These are phyloP conservation scores for Paramecium octaurelia DNA, from an alignment of 73 alveolate genomes.

Conservation along the genomic window DNA sequence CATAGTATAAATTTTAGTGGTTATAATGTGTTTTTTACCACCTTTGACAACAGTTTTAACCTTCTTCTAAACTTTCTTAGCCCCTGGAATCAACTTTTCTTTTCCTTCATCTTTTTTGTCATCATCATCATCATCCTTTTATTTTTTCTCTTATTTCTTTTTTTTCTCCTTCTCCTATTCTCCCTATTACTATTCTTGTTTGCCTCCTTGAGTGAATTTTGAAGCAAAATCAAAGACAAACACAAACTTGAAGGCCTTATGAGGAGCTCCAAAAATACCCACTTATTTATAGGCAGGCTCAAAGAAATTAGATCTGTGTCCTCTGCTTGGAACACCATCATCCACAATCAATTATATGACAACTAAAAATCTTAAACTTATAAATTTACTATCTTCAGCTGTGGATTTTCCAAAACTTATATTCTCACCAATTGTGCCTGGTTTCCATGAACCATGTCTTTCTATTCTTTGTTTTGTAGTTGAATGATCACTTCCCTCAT, in stretches of 20 bases:
- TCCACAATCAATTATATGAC: constrained; percentile 71
- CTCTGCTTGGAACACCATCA: constrained; percentile 87
- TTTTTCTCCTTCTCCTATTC: neutral
- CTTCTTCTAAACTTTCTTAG: neutral
- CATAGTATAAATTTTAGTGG: constrained; percentile 9
- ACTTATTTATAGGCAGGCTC: constrained; percentile 52
- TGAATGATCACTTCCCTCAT: constrained; percentile 85
- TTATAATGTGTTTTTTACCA: neutral
- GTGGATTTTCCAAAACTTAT: constrained; percentile 75
- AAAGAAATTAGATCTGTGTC: constrained; percentile 71
- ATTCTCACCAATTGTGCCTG: constrained; percentile 82
- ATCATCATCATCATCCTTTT: neutral
- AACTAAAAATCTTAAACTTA: constrained; percentile 67
- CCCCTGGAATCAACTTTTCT: neutral
- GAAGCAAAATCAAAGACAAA: constrained; percentile 55
- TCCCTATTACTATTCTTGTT: neutral
- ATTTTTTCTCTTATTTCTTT: neutral
- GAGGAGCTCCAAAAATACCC: constrained; percentile 61
- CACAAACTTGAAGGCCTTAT: constrained; percentile 36
- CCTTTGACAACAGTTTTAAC: neutral
- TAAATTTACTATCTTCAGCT: constrained; percentile 75
- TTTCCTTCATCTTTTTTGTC: neutral
- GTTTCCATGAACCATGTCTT: constrained; percentile 80
- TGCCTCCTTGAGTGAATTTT: neutral
- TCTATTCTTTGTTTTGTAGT: constrained; percentile 81